Evolutionary conservation across 805 yeast species (phyloP).

Genomic region (Metschnikowia kofuensis): DNA sequence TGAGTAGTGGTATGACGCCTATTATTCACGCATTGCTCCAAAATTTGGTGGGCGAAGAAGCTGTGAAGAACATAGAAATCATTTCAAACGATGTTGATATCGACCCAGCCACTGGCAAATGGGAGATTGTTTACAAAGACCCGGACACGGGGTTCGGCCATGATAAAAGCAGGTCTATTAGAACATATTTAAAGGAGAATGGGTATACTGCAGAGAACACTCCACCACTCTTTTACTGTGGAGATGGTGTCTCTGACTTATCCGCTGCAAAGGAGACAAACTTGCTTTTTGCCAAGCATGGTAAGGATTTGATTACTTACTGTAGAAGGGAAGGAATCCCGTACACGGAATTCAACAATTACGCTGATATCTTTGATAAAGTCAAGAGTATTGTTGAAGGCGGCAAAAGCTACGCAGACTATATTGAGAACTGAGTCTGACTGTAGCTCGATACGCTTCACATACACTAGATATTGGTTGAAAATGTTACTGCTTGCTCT

Average conservation of each 20-base stretch:
- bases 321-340: slow-evolving; percentile 81
- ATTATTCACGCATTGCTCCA: slow-evolving; percentile 75
- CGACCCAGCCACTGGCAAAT: slow-evolving; percentile 50
- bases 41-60: slow-evolving; percentile 74
- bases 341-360: slow-evolving; percentile 76
- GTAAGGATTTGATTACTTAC: slow-evolving; percentile 82
- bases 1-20: slow-evolving; percentile 93
- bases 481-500: no score
- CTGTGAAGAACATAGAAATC: slow-evolving; percentile 69
- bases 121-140: slow-evolving; percentile 87
- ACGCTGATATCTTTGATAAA: slow-evolving; percentile 66
- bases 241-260: slow-evolving; percentile 96
- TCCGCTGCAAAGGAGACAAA: slow-evolving; percentile 96
- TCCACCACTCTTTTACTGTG: slow-evolving; percentile 85
- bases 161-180: slow-evolving; percentile 84
- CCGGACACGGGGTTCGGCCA: slow-evolving; percentile 85
- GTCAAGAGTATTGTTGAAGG: slow-evolving; percentile 50
- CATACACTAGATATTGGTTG: no score
- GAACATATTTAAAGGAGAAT: slow-evolving; percentile 37
- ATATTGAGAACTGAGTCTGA: slow-evolving; percentile 16
- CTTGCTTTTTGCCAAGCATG: slow-evolving; percentile 87
- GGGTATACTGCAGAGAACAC: slow-evolving; percentile 26
- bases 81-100: slow-evolving; percentile 73
- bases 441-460: neutral
- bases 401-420: slow-evolving; percentile 16